Evolutionary conservation across 1,139 yeast species (phyloP).

Genomic region (Protomyces arabidopsidicola): DNA sequence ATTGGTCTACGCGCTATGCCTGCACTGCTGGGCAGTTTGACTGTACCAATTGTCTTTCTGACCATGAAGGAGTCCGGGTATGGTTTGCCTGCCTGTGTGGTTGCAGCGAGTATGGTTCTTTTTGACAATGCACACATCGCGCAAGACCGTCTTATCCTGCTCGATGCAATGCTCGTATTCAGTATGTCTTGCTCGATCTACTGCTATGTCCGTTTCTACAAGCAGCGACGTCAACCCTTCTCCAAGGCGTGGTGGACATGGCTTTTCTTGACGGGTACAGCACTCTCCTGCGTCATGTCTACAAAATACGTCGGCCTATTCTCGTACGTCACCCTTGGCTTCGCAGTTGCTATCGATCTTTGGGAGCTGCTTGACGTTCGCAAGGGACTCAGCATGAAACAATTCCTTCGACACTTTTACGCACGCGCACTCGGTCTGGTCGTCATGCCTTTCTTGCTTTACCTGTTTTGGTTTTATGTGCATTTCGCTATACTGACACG

Average conservation of each 20-base stretch:
- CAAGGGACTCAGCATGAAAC: constrained; percentile 59
- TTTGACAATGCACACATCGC: constrained; percentile 90
- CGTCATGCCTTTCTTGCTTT: constrained; percentile 73
- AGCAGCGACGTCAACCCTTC: constrained; percentile 64
- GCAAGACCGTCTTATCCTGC: constrained; percentile 81
- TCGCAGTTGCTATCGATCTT: constrained; percentile 76
- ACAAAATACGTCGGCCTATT: constrained; percentile 94
- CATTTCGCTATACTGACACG: constrained; percentile 75
- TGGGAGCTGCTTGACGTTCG: constrained; percentile 78
- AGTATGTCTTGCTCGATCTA: constrained; percentile 76
- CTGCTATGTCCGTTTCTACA: constrained; percentile 73
- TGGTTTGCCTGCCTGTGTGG: constrained; percentile 67
- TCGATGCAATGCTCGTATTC: constrained; percentile 83
- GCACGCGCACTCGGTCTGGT: constrained; percentile 73
- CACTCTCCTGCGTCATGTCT: constrained; percentile 80
- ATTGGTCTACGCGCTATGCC: constrained; percentile 77
- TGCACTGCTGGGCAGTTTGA: constrained; percentile 76
- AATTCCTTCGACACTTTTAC: constrained; percentile 62
- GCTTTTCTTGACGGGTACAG: constrained; percentile 75
- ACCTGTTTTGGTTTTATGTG: constrained; percentile 87
- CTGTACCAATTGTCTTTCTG: constrained; percentile 74
- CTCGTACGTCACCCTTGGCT: constrained; percentile 80
- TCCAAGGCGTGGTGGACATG: constrained; percentile 76
- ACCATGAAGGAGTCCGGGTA: constrained; percentile 82
- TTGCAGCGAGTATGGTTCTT: constrained; percentile 76